phyloP scores from a whole-genome alignment of 345 rosid genomes.

The Moricandia arvensis region DNA sequence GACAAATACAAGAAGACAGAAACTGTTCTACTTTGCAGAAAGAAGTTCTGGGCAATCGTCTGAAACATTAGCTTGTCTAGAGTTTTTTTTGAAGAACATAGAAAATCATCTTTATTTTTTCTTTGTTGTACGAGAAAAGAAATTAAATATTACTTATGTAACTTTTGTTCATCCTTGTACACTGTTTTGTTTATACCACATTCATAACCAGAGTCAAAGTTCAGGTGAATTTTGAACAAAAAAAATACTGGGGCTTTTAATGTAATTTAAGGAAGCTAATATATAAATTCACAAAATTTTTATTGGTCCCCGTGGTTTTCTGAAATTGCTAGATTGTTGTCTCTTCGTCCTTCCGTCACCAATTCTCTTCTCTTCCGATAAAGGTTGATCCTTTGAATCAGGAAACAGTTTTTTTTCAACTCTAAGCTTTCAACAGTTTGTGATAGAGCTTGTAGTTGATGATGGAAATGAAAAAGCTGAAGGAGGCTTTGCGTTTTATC shows the following conservation, averaged over 20 bases:
- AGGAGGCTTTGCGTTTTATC: slow-evolving; percentile 46
- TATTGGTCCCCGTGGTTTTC: not conserved
- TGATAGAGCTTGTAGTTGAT: not conserved
- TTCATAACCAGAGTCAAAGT: not conserved
- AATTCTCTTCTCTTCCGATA: not conserved
- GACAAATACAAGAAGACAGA: slow-evolving; percentile 62
- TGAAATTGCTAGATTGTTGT: not conserved
- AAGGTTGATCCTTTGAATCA: not conserved
- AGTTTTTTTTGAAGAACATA: slow-evolving; percentile 3
- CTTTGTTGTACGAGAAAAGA: not conserved
- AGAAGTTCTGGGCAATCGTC: slow-evolving; percentile 81
- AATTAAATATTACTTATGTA: slow-evolving; percentile 10
- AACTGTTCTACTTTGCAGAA: slow-evolving; percentile 68
- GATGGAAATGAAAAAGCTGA: slow-evolving; percentile 37
- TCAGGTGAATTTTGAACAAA: not conserved
- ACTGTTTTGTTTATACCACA: slow-evolving; percentile 5
- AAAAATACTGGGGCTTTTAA: slow-evolving; percentile 5
- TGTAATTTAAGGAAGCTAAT: not conserved
- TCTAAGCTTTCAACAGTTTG: not conserved
- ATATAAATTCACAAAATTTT: not conserved
- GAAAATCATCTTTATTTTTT: not conserved
- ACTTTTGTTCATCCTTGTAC: slow-evolving; percentile 14
- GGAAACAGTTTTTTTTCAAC: not conserved
- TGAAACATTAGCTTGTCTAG: slow-evolving; percentile 17
- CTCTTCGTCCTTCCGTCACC: not conserved